Conservation (phyloP, 2,329 filamentous ascomycete species). For the Fusarium brachygibbosum region DNA sequence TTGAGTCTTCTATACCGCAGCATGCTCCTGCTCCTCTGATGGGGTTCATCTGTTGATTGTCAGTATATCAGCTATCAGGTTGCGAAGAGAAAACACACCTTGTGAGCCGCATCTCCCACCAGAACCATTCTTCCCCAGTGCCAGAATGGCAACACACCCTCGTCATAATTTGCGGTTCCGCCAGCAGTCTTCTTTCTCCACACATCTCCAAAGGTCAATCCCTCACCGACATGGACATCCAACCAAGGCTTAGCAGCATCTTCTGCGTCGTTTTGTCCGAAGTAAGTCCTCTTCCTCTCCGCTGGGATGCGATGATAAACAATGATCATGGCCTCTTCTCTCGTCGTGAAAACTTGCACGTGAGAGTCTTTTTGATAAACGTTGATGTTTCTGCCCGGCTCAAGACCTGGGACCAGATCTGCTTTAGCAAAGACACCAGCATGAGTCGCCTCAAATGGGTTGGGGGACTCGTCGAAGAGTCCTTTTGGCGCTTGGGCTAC, state of each 20-base stretch:
- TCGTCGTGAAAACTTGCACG: constrained; percentile 28
- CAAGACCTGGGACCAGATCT: background rate
- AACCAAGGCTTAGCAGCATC: constrained; percentile 21
- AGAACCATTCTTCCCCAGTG: constrained; percentile 33
- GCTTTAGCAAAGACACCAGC: constrained; percentile 19
- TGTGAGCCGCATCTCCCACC: constrained; percentile 28
- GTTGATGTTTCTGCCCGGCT: constrained; percentile 6
- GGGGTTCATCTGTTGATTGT: constrained; percentile 19
- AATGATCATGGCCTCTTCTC: constrained; percentile 14
- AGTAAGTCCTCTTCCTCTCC: constrained; percentile 17
- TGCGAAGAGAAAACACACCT: background rate
- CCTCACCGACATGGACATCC: constrained; percentile 11
- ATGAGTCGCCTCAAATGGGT: constrained; percentile 21
- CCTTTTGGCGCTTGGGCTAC: constrained; percentile 17
- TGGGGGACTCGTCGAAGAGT: constrained; percentile 15
- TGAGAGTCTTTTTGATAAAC: constrained; percentile 22
- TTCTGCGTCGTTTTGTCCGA: constrained; percentile 28
- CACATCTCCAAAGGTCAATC: constrained; percentile 21
- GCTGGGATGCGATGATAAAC: constrained; percentile 22
- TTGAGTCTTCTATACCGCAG: constrained; percentile 22
- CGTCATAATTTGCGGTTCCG: constrained; percentile 29
- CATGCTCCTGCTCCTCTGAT: constrained; percentile 34
- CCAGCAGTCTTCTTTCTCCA: constrained; percentile 28
- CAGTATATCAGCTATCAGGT: background rate
- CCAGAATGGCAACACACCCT: constrained; percentile 29